These are phyloP conservation scores for Dothideomycetes sp. DNA, from an alignment of 2,329 filamentous ascomycete genomes.

Conservation along the genomic window DNA sequence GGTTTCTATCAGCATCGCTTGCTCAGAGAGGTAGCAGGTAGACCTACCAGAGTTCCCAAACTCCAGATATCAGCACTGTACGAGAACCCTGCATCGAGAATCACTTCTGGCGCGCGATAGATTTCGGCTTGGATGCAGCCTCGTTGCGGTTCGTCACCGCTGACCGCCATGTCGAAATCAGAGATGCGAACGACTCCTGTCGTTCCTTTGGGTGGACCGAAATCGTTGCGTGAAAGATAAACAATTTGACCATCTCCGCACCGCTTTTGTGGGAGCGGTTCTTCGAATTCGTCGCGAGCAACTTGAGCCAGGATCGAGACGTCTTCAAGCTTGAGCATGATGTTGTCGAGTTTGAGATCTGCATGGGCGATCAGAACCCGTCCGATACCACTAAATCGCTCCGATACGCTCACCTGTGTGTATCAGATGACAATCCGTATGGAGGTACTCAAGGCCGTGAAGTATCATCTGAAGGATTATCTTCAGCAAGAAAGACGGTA, in stretches of 20 bases:
- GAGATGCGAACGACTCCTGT: neutral
- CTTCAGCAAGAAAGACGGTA: neutral
- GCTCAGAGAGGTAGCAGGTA: too few relatives aligned
- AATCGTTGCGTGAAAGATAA: neutral
- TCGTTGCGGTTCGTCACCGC: too few relatives aligned
- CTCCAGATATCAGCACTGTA: neutral
- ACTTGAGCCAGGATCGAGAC: neutral
- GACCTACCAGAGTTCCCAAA: too few relatives aligned
- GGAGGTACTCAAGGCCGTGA: neutral
- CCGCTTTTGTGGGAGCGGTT: neutral
- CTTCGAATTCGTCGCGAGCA: neutral
- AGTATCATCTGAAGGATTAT: neutral
- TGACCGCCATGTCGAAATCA: neutral
- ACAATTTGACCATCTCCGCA: neutral
- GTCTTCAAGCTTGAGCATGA: neutral
- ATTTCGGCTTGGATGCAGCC: neutral
- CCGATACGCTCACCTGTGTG: neutral
- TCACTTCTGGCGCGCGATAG: neutral
- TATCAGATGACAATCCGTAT: neutral
- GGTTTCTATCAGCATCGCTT: too few relatives aligned
- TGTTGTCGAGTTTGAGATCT: neutral
- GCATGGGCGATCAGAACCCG: neutral
- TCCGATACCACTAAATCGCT: neutral
- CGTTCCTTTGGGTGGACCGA: neutral
- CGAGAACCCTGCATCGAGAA: neutral